Evolutionary conservation across 371 early-diverging fungal species (phyloP), one percentile per base, ranked within the genome.

Genomic region (Circinella minor): DNA sequence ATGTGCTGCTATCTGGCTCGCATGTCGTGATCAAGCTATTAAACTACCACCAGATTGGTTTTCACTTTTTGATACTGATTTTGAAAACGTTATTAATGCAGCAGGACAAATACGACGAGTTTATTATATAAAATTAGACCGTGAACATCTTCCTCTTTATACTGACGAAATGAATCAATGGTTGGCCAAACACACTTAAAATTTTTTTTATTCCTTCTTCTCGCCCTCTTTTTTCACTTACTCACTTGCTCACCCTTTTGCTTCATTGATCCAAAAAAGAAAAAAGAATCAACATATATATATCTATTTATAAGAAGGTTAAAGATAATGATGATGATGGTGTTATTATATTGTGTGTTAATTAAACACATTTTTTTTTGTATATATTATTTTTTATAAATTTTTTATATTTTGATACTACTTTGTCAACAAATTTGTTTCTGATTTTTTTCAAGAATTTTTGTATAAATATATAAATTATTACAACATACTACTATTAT

Each of bases 1-100:
- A 0, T 94, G 93, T 70, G 95, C 95, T 4, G 92, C 90, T 0
- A 93, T 98, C n/a, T 92, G 85, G 81, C 77, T 98, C 47, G 94
- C 96, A 0, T 92, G 95, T 27, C 75, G 92, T 37, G 87, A 88
- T 38, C 81, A 79, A 55, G 74, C 75, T 5, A 81, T 95, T 11
- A 74, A 78, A 36, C 77, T 98, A 47, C 97, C 98, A 5, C 60
- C 74, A 38, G 77, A 79, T 60, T 98, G 98, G 98, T 97, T 92
- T 91, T 80, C 89, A 9, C 77, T 98, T 15, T 94, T 98, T 84
- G 98, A 97, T 72, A 86, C 92, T 1, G 79, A 83, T 20, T 68
- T 81, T 39, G 88, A 86, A 10, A 96, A 96, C 57, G 76, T 81
- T 34, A 80, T 85, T 46, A 80, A 83, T 48, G 89, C 88, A 36